These are phyloP conservation scores for Triticum urartu DNA, from an alignment of 176 grass and related monocot species.

Conservation along the genomic window DNA sequence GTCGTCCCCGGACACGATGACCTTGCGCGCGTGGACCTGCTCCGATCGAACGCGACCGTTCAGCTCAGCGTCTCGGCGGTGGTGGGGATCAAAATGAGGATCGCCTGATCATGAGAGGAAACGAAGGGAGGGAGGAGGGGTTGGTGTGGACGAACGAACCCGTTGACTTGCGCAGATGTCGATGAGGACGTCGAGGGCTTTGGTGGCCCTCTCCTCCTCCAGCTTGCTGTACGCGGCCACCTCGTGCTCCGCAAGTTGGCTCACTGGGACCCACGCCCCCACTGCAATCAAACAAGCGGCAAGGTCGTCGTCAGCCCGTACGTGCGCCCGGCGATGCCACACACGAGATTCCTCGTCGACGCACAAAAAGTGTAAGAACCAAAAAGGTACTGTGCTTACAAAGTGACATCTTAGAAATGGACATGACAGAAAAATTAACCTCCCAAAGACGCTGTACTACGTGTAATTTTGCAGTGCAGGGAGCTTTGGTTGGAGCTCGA, in stretches of 20 bases:
- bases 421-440: not conserved
- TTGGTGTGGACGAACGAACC: conserved; percentile 27
- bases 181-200: conserved; percentile 54
- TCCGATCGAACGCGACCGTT: not conserved
- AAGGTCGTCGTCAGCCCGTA: not conserved
- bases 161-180: conserved; percentile 60
- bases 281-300: conserved; percentile 34
- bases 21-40: conserved; percentile 60
- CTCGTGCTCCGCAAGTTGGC: conserved; percentile 69
- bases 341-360: not conserved
- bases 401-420: too few species aligned
- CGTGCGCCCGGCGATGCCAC: not conserved
- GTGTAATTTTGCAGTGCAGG: not conserved
- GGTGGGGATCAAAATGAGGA: not conserved
- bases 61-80: not conserved
- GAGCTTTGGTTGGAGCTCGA: not conserved
- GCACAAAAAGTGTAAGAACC: not conserved
- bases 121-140: not conserved
- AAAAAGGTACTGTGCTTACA: not conserved
- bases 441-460: too few species aligned
- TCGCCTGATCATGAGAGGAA: not conserved
- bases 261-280: conserved; percentile 58
- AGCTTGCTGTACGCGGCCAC: conserved; percentile 52
- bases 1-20: conserved; percentile 46
- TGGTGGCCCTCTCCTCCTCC: conserved; percentile 53